Evolutionary conservation across 1,284 basidiomycete species (phyloP), one percentile per base, ranked within the genome.

Genomic region (Chondrostereum purpureum): DNA sequence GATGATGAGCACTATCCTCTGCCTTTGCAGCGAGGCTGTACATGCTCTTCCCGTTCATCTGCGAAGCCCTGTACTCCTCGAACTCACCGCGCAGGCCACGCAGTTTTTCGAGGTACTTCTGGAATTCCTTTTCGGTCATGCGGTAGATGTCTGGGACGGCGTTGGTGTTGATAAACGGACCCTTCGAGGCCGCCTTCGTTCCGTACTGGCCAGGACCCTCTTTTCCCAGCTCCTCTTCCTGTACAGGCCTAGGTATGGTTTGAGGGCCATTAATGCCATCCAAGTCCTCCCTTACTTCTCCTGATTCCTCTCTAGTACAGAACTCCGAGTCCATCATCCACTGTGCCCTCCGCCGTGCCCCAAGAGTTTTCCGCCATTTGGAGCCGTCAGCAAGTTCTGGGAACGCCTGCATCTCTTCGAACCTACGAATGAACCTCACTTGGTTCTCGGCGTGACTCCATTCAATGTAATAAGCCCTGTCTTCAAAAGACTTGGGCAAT

Each of bases 381-480:
- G 61, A 59, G 1, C 42, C 18, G 0, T 49, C 19, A 3, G 35
- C 24, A 6, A 60, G 24, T 5, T 44, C 43, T 5, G 80, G 72
- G 1, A 61, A 63, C 4, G 73, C 56, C 35, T 77, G 75, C 44
- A 84, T 67, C 55, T 88, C 83, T 54, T 81, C 77, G 60, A 81
- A 75, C 49, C 78, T 73, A 49, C 72, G 68, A 42, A 88, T 70
- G 62, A 80, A 84, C 36, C 75, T 66, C 6, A 76, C 77, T 57
- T 86, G 75, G 39, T 61, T 65, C 55, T 84, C 78, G 12, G 75
- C 82, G 48, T 72, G 69, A 50, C 71, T 70, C 86, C 87, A 90
- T 54, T 85, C 82, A 17, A 83, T 83, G 60, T 83, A 87, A 53
- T 86, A 72, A 49, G 83, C 77, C 40, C 68, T 73, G 20, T 83